Evolutionary conservation across 495 filamentous ascomycete species (phyloP), one percentile per base, ranked within the genome.

Genomic region (Podospora appendiculata): DNA sequence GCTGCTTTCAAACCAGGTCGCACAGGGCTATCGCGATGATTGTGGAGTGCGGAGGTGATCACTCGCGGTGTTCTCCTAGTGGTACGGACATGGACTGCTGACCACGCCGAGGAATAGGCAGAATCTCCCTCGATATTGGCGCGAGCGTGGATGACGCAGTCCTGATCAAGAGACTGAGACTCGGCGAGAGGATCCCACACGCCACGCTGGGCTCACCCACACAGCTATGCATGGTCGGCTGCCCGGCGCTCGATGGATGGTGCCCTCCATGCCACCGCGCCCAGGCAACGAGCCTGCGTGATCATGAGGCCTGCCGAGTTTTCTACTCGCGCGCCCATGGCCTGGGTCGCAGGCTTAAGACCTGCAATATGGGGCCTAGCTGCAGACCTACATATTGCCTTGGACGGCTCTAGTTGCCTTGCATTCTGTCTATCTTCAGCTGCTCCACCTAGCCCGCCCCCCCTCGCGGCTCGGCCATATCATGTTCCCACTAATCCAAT

Each of bases 81-180:
- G 55, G 36, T 47, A 39, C 35, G 12, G 32, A 34, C 7, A 32
- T 39, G 52, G 47, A 41, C 58, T 58, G 57, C 59, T 65, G 62
- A 60, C 62, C 55, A 46, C 43, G 11, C 8, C 25, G 32, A 47
- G 36, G 35, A 54, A 62, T 57, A 60, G 51, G 50, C 57, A 57
- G 59, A 65, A 65, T 65, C 41, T 58, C 32, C 44, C 18, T 33
- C 54, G 45, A 61, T 59, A 58, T 59, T 56, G 36, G 51, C 16
- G 40, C 13, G 10, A 34, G 51, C 16, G 40, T 17, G 10, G 39
- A 54, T 38, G 42, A 51, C 41, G 34, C 47, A 32, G 39, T 41
- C 45, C 39, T 50, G 51, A 45, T 34, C 51, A 54, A 50, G 32
- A 41, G 46, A 38, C 41, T 4, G 17, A 38, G 41, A 13, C 34